Conservation (phyloP, 2,329 filamentous ascomycete species). For the Aulographum hederae region DNA sequence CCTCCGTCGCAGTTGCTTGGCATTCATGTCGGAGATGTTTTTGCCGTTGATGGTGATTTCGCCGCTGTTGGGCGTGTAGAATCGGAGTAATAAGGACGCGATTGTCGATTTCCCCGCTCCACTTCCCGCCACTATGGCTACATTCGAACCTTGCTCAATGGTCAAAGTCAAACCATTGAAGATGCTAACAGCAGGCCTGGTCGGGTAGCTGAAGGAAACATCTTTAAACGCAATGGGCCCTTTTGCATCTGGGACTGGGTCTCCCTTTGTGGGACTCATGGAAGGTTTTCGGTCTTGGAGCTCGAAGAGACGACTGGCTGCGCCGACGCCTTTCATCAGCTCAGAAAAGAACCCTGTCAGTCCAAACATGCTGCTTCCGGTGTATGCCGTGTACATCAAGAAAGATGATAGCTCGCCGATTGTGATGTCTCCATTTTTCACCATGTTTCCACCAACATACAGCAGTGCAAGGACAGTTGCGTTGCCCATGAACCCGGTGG, state of each 20-base stretch:
- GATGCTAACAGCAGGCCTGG: conserved; percentile 75
- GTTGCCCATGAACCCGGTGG: conserved; percentile 82
- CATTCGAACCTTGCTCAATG: conserved; percentile 83
- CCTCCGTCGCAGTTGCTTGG: conserved; percentile 76
- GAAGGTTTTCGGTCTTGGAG: conserved; percentile 77
- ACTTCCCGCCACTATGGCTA: conserved; percentile 90
- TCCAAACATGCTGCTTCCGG: conserved; percentile 75
- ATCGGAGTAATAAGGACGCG: conserved; percentile 73
- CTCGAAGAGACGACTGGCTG: conserved; percentile 89
- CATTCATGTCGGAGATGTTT: conserved; percentile 74
- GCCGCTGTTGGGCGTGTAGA: conserved; percentile 70
- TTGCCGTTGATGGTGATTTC: conserved; percentile 67
- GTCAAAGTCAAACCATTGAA: conserved; percentile 80
- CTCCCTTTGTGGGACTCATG: conserved; percentile 72
- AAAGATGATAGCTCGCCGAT: conserved; percentile 91
- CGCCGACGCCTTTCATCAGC: conserved; percentile 96
- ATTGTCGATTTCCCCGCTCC: conserved; percentile 95
- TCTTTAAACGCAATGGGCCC: conserved; percentile 78
- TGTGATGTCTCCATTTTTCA: conserved; percentile 68
- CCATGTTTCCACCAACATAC: conserved; percentile 78
- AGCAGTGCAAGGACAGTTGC: conserved; percentile 87
- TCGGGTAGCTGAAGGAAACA: conserved; percentile 82
- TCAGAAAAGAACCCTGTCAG: conserved; percentile 94
- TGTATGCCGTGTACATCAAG: conserved; percentile 92
- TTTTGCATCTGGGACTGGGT: conserved; percentile 63